Evolutionary conservation across 208 protist species (phyloP).

Genomic region (Tritrichomonas foetus): DNA sequence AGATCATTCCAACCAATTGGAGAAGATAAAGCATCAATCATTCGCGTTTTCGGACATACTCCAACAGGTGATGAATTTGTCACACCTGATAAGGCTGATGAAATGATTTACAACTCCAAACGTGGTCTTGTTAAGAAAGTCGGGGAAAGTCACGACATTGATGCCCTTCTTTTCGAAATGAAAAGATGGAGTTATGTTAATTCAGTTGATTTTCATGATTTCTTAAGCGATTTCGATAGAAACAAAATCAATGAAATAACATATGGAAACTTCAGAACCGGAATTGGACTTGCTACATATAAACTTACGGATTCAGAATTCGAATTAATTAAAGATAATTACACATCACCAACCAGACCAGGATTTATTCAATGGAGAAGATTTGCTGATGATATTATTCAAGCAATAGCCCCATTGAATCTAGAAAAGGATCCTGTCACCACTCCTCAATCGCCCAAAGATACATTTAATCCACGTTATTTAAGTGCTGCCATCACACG

Average conservation of each 20-base stretch:
- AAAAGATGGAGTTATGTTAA: not conserved
- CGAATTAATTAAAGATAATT: not conserved
- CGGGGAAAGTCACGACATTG: not conserved
- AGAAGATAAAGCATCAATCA: not conserved
- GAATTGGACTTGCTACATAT: not conserved
- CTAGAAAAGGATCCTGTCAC: not conserved
- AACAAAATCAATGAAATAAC: not conserved
- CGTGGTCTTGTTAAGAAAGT: not conserved
- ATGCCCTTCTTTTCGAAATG: not conserved
- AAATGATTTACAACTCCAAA: not conserved
- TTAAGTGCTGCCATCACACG: no score
- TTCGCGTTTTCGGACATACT: not conserved
- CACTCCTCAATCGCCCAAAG: not conserved
- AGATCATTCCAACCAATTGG: not conserved
- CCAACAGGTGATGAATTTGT: constrained; percentile 4
- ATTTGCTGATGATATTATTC: not conserved
- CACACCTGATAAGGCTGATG: not conserved
- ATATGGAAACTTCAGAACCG: not conserved
- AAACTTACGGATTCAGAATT: not conserved
- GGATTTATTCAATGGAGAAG: not conserved
- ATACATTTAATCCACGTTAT: not conserved
- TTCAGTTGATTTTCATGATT: constrained; percentile 8
- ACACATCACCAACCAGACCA: not conserved
- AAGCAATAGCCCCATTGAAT: not conserved
- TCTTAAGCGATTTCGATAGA: not conserved